Base-by-base conservation (phyloP, 176 grass and related monocot genomes). In the Oryza brachyantha region DNA sequence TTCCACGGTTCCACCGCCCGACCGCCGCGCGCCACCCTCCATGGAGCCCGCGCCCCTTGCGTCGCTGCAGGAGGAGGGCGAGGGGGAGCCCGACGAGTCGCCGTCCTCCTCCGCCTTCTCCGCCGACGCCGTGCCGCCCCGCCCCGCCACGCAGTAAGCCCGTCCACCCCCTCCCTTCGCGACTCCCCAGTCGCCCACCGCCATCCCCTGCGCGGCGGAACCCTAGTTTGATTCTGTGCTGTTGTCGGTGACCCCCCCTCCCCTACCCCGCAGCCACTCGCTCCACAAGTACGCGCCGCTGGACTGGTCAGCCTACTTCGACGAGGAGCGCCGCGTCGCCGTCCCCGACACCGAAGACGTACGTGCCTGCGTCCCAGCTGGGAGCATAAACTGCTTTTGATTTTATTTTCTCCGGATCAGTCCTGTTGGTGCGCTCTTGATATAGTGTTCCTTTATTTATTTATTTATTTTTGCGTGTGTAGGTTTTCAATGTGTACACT, bases 401-500 rank as follows among this genome's bases (percentile, higher is more conserved):
- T 19, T 2, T n/a, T 21, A 1, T 21, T 1, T 79, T 17, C 50
- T 32, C 35, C 21, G 29, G 28, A n/a, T 59, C 19, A 19, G 40
- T 76, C 32, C 3, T 13, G 29, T 6, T 38, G 76, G 66, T 70
- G 72, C 32, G 83, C 81, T 91, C 69, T 58, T 71, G 83, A 5
- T 64, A 41, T 11, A 17, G 14, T 60, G 59, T 83, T 36, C n/a
- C 58, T 19, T 31, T n/a, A n/a, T n/a, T n/a, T n/a, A n/a, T n/a
- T n/a, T n/a, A n/a, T n/a, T n/a, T n/a, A n/a, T n/a, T n/a, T 10
- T 12, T 12, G 10, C 28, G 7, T 2, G 16, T 78, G 28, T 68
- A 99, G 96, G 86, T 87, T 55, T 99, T 99, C 84, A 91, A 89
- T 62, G 81, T 93, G 68, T 99, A 95, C 78, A 89, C 61, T 66